Evolutionary conservation across 306 rosid species (phyloP).

Genomic region (Cucurbita ficifolia): DNA sequence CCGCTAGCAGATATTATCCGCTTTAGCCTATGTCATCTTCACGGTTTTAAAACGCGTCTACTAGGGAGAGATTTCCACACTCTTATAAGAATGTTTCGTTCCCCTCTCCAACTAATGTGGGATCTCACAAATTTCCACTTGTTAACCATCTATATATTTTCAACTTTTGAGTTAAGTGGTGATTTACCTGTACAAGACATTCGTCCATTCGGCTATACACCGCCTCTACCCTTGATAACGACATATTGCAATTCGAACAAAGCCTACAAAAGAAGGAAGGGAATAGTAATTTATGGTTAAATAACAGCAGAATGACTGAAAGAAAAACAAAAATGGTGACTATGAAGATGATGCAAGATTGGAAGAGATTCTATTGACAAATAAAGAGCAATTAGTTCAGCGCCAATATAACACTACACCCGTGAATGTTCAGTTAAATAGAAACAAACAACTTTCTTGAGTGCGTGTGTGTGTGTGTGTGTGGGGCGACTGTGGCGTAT

Average conservation of each 20-base stretch:
- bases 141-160: no score
- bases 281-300: not conserved
- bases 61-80: no score
- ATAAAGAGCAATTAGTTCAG: not conserved
- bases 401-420: not conserved
- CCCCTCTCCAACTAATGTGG: no score
- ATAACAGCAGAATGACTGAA: not conserved
- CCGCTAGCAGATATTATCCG: no score
- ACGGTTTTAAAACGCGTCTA: no score
- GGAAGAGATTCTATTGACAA: not conserved
- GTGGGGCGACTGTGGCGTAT: not conserved
- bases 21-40: no score
- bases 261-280: not conserved
- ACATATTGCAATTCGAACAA: not conserved
- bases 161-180: not conserved
- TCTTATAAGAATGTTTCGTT: no score
- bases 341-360: not conserved
- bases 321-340: not conserved
- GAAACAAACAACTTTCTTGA: not conserved
- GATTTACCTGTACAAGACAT: not conserved
- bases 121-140: no score
- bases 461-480: constrained; percentile 3
- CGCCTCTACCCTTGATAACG: not conserved
- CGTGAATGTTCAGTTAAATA: not conserved
- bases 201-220: not conserved